Evolutionary conservation across 352 stramenopile genomes (phyloP).

Genomic region (Phytopythium vexans): DNA sequence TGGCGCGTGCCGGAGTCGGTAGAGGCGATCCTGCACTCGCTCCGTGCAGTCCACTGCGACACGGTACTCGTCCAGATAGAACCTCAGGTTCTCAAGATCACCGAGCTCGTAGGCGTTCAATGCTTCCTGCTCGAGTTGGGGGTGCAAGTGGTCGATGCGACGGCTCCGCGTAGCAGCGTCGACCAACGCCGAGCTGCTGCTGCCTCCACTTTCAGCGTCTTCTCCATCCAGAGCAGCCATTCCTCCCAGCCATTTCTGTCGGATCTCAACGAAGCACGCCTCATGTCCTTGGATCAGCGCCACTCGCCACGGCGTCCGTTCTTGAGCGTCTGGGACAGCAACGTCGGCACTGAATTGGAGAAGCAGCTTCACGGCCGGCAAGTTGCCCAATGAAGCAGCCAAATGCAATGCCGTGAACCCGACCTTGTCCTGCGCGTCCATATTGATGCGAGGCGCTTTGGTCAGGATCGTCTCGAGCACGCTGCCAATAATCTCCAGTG

Average conservation of each 20-base stretch:
- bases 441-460: slow-evolving; percentile 21
- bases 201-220: slow-evolving; percentile 2
- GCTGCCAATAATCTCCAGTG: slow-evolving; percentile 19
- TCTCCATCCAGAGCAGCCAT: slow-evolving; percentile 4
- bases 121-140: slow-evolving; percentile 28
- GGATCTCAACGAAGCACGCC: slow-evolving; percentile 60
- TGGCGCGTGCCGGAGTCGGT: background rate
- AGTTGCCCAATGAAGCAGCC: slow-evolving; percentile 40
- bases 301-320: slow-evolving; percentile 57
- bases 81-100: slow-evolving; percentile 21
- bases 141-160: slow-evolving; percentile 19
- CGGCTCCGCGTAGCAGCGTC: slow-evolving; percentile 7
- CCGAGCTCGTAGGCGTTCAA: slow-evolving; percentile 20
- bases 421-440: slow-evolving; percentile 52
- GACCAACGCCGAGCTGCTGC: slow-evolving; percentile 9
- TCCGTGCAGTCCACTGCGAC: slow-evolving; percentile 33
- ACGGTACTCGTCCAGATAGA: slow-evolving; percentile 35
- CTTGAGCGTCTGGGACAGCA: slow-evolving; percentile 29
- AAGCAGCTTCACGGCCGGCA: slow-evolving; percentile 33
- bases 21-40: slow-evolving; percentile 8
- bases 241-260: slow-evolving; percentile 46
- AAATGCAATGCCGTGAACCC: slow-evolving; percentile 61
- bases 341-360: slow-evolving; percentile 51
- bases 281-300: slow-evolving; percentile 51
- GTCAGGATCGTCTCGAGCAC: slow-evolving; percentile 29